Percentiles rank a stretch among this genome's conserved stretches.
Evolutionary conservation across 495 filamentous ascomycete species (phyloP).

Genomic region (Stereocaulon alpinum): DNA sequence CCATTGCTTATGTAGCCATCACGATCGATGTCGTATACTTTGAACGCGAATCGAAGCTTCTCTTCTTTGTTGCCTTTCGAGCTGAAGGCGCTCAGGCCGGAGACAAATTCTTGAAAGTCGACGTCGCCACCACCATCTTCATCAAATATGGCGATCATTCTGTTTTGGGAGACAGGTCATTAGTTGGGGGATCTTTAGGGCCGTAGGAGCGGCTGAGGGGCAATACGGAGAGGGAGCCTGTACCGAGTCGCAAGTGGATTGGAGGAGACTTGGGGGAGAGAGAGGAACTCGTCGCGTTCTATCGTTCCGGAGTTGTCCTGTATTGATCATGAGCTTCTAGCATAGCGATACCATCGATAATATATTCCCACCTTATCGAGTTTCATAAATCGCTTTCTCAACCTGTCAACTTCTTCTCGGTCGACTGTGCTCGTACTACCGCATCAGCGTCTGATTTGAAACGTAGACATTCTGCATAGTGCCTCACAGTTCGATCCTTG

Average conservation of each 20-base stretch:
- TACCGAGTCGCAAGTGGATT: slow-evolving; percentile 94
- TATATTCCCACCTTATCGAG: slow-evolving; percentile 69
- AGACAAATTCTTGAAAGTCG: slow-evolving; percentile 99
- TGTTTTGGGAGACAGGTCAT: slow-evolving; percentile 24
- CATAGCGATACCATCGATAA: background rate
- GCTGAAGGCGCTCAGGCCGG: slow-evolving; percentile 87
- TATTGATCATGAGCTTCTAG: slow-evolving; percentile 1
- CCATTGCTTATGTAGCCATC: slow-evolving; percentile 99
- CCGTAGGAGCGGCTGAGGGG: background rate
- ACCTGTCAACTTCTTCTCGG: slow-evolving; percentile 86
- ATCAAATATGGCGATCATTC: slow-evolving; percentile 99
- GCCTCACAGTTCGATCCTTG: slow-evolving; percentile 83
- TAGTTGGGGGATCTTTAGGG: background rate
- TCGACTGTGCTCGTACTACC: slow-evolving; percentile 55
- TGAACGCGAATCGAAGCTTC: slow-evolving; percentile 95
- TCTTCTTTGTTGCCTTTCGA: slow-evolving; percentile 99
- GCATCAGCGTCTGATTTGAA: background rate
- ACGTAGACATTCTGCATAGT: background rate
- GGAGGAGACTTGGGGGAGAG: slow-evolving; percentile 91
- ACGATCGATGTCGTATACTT: slow-evolving; percentile 98
- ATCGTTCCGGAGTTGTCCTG: slow-evolving; percentile 97
- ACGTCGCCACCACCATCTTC: slow-evolving; percentile 97
- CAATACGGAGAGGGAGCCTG: slow-evolving; percentile 12
- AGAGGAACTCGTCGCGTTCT: slow-evolving; percentile 97
- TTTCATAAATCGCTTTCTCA: slow-evolving; percentile 98